Base-by-base conservation (phyloP, 257 asterid genomes). In the Nicotiana attenuata region DNA sequence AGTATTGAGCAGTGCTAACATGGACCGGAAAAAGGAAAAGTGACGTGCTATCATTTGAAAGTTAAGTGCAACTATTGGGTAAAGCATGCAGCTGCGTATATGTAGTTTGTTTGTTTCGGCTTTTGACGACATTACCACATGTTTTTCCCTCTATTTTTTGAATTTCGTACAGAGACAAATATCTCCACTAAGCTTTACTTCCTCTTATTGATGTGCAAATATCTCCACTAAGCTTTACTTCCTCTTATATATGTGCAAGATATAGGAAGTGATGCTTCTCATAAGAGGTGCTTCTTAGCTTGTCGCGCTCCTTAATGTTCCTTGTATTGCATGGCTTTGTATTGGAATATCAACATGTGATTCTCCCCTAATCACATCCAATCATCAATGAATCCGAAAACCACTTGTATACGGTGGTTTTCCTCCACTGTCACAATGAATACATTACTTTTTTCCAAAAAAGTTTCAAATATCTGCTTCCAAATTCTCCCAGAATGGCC, bases 11-110 rank as follows among this genome's bases (percentile, higher is more conserved):
- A 68, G 29, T 38, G 33, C 1, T 7, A 35, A 35, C 77, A 68
- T 38, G 77, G 55, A 35, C 56, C 38, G 57, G 41, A 38, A 68
- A 10, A 68, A 68, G 13, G 59, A 16, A 71, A 15, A 45, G 20
- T 71, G 33, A 69, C 14, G 78, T 71, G 78, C 20, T 68, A 22
- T 68, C 77, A 68, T 38, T n/a, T 35, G 77, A n/a, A 68, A 38
- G 77, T 20, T 41, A 20, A 15, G n/a, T 29, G 22, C 22, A 69
- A 41, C 41, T 69, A 41, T 69, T 41, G 77, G 29, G 56, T 69
- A 38, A 38, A 41, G 57, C 77, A 69, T 69, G 56, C 33, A 69
- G 33, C 77, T 69, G 57, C 56, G 20, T n/a, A 4, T 24, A 10
- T 69, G 77, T 41, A 38, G 55, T 45, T 29, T 38, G 57, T 28